phyloP scores from a whole-genome alignment of 2,329 filamentous ascomycete species.

The Colletotrichum nymphaeae region DNA sequence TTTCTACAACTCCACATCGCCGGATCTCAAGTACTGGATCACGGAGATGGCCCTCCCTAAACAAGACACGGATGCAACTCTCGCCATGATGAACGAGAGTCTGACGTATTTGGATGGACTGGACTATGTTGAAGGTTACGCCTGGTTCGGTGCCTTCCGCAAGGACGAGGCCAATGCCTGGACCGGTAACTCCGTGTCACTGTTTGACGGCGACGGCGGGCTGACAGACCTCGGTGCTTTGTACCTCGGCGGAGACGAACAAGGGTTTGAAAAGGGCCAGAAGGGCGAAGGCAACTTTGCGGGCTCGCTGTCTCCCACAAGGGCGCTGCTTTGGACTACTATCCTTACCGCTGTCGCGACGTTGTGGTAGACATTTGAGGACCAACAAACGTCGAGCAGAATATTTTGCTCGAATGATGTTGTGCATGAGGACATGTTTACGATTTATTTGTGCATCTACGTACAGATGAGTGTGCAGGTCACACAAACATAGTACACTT shows the following conservation, averaged over 20 bases:
- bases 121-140: slow-evolving; percentile 50
- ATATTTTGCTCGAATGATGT: too few species aligned
- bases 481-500: background rate
- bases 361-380: background rate
- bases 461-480: background rate
- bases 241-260: slow-evolving; percentile 52
- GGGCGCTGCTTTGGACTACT: background rate
- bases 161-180: slow-evolving; percentile 50
- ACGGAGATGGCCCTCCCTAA: slow-evolving; percentile 54
- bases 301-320: background rate
- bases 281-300: slow-evolving; percentile 22
- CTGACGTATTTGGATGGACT: slow-evolving; percentile 47
- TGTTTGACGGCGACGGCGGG: slow-evolving; percentile 50
- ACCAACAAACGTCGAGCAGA: background rate
- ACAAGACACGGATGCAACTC: slow-evolving; percentile 45
- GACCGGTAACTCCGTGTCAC: slow-evolving; percentile 51
- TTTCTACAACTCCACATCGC: slow-evolving; percentile 47
- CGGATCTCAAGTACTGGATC: slow-evolving; percentile 47
- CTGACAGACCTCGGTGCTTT: slow-evolving; percentile 51
- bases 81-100: slow-evolving; percentile 54
- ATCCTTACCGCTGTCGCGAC: background rate
- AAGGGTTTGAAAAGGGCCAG: slow-evolving; percentile 49
- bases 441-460: background rate
- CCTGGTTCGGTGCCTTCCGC: slow-evolving; percentile 55
- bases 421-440: background rate